Evolutionary conservation across 2,329 filamentous ascomycete genomes (phyloP).

Genomic region (Trichoderma harzianum): DNA sequence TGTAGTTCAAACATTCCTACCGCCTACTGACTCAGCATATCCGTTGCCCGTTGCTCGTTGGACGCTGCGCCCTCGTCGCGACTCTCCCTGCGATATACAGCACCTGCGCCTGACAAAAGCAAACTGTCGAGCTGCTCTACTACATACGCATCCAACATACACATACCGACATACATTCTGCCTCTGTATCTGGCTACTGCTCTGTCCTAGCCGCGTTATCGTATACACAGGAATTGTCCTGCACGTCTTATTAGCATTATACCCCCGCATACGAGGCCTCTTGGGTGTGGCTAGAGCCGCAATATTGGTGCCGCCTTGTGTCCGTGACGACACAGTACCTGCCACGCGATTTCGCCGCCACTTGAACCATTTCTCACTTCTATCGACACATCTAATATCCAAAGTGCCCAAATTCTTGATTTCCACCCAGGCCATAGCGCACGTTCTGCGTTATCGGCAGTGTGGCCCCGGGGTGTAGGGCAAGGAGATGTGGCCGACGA

Average conservation of each 20-base stretch:
- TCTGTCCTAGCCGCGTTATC: neutral
- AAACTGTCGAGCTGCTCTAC: neutral
- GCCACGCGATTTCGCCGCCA: neutral
- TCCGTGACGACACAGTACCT: slow-evolving; percentile 1
- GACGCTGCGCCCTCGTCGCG: neutral
- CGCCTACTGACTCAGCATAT: neutral
- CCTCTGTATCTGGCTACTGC: neutral
- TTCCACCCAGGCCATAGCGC: slow-evolving; percentile 1
- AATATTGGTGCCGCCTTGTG: slow-evolving; percentile 20
- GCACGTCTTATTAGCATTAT: neutral
- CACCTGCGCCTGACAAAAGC: neutral
- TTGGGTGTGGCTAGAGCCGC: slow-evolving; percentile 15
- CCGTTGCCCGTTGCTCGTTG: neutral
- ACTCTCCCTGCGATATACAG: neutral
- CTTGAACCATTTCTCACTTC: slow-evolving; percentile 22
- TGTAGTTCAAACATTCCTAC: neutral
- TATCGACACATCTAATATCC: slow-evolving; percentile 19
- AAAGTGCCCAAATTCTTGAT: neutral
- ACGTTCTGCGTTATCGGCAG: slow-evolving; percentile 19
- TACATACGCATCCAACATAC: neutral
- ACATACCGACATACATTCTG: neutral
- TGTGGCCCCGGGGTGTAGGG: slow-evolving; percentile 32
- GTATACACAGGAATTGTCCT: neutral
- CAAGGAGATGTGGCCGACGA: slow-evolving; percentile 46
- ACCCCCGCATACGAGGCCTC: slow-evolving; percentile 7